A percentile compares a stretch with the other conserved stretches of the same genome.
Evolutionary conservation across 306 rosid species (phyloP).

Genomic region (Sindora glabra): DNA sequence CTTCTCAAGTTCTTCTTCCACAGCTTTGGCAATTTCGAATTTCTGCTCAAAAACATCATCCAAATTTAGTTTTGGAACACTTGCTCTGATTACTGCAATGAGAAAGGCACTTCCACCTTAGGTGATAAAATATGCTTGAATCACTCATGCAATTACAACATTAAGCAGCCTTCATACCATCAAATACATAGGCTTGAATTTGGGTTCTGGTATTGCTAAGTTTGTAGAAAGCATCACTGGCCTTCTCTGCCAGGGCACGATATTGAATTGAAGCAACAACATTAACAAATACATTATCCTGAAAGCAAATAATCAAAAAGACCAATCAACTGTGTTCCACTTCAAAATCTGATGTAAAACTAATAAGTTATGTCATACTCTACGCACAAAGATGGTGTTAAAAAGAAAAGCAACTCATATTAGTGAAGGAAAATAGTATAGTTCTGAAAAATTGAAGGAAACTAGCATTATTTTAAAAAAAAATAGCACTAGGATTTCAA

Average conservation of each 20-base stretch:
- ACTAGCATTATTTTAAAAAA: too few relatives aligned
- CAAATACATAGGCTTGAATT: slow-evolving; percentile 92
- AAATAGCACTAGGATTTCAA: too few relatives aligned
- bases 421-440: too few relatives aligned
- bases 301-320: slow-evolving; percentile 18
- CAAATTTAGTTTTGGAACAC: slow-evolving; percentile 82
- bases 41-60: slow-evolving; percentile 95
- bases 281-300: slow-evolving; percentile 93
- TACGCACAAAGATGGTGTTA: too few relatives aligned
- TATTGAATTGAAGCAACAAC: slow-evolving; percentile 93
- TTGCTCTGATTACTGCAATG: slow-evolving; percentile 73
- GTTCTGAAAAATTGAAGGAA: too few relatives aligned
- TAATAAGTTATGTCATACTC: too few relatives aligned
- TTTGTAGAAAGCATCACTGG: slow-evolving; percentile 87
- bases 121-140: too few relatives aligned
- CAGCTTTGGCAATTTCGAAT: slow-evolving; percentile 84
- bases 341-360: too few relatives aligned
- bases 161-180: slow-evolving; percentile 49
- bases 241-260: slow-evolving; percentile 76
- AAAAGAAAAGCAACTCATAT: too few relatives aligned
- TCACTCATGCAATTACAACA: too few relatives aligned
- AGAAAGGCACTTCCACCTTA: slow-evolving; percentile 6
- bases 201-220: slow-evolving; percentile 85
- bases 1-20: slow-evolving; percentile 90
- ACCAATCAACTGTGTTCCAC: too few relatives aligned